These are phyloP conservation scores for Rhodomyrtus tomentosa DNA, from an alignment of 345 rosid genomes.

Conservation along the genomic window DNA sequence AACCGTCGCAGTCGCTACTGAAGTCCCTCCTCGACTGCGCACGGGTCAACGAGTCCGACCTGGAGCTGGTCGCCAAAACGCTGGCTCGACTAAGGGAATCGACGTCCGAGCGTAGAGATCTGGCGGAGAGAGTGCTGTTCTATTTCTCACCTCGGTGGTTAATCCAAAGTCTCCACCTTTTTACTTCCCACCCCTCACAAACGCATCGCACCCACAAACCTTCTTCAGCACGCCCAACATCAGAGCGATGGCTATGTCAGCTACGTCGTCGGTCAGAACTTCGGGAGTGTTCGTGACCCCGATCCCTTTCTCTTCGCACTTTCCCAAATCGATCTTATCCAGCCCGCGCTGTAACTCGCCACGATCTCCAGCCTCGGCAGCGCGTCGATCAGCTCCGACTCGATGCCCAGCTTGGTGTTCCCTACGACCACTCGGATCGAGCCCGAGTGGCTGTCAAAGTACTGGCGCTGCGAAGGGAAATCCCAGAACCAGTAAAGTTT, in stretches of 20 bases:
- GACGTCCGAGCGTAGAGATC: too few relatives aligned
- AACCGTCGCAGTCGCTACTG: too few relatives aligned
- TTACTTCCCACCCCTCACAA: slow-evolving; percentile 44
- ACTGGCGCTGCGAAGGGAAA: slow-evolving; percentile 7
- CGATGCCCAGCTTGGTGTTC: slow-evolving; percentile 27
- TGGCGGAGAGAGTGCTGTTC: too few relatives aligned
- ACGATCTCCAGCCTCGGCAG: slow-evolving; percentile 51
- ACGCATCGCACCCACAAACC: slow-evolving; percentile 34
- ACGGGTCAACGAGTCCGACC: too few relatives aligned
- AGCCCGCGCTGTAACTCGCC: slow-evolving; percentile 45
- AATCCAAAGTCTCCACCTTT: slow-evolving; percentile 22
- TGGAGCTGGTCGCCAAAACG: too few relatives aligned
- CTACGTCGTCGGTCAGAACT: slow-evolving; percentile 60
- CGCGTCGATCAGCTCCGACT: slow-evolving; percentile 34
- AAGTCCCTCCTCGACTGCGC: too few relatives aligned
- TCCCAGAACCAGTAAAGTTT: slow-evolving; percentile 33
- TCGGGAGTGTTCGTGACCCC: slow-evolving; percentile 56
- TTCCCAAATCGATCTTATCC: slow-evolving; percentile 44
- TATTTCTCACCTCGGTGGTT: slow-evolving; percentile 55
- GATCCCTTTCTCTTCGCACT: slow-evolving; percentile 44
- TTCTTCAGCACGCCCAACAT: slow-evolving; percentile 40
- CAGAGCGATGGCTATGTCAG: slow-evolving; percentile 48
- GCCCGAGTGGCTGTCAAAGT: slow-evolving; percentile 15
- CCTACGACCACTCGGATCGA: slow-evolving; percentile 39
- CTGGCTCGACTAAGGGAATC: too few relatives aligned